Evolutionary conservation across 495 filamentous ascomycete genomes (phyloP), one percentile per base, ranked within the genome.

Genomic region (Podospora bellae-mahoneyi): DNA sequence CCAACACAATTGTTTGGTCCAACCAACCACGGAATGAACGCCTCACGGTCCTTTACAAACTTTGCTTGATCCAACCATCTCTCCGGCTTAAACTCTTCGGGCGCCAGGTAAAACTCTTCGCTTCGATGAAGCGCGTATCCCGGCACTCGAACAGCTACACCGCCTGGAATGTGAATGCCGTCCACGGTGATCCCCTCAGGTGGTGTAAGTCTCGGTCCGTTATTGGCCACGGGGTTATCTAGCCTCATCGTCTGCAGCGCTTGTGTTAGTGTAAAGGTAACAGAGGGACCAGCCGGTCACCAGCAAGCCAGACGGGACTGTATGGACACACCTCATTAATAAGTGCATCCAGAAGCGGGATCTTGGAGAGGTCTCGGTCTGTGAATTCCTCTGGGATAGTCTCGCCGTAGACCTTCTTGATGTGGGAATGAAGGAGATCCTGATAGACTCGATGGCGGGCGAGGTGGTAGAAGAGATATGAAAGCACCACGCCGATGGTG

Each of bases 11-110:
- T 76, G 56, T 69, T 66, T 1, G 74, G 70, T 1, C 77, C 81
- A 4, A 71, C 26, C 3, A 77, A 79, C 69, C 88, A 89, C 0
- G 87, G 87, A 3, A 76, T 70, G 61, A 84, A 89, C 0, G 82
- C 84, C 7, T 71, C 72, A 61, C 77, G 82, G 55, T 85, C 74
- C 4, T 69, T 74, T 56, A 82, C 74, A 59, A 86, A 73, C 30
- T 86, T 82, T 0, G 76, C 74, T 54, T 69, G 71, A 1, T 73
- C 73, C 65, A 71, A 78, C 84, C 85, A 88, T 30, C 88, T 78
- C 70, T 87, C 85, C 0, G 86, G 86, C 34, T 86, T 64, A 18
- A 64, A 61, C 3, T 67, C 53, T 9, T 66, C 58, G 27, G 65
- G 62, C 34, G 5, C 58, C 32, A 39, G 3, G 48, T 63, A 56